Evolutionary conservation across 371 early-diverging fungal genomes (phyloP), one percentile per base, ranked within the genome.

Genomic region (Mortierella sp.): DNA sequence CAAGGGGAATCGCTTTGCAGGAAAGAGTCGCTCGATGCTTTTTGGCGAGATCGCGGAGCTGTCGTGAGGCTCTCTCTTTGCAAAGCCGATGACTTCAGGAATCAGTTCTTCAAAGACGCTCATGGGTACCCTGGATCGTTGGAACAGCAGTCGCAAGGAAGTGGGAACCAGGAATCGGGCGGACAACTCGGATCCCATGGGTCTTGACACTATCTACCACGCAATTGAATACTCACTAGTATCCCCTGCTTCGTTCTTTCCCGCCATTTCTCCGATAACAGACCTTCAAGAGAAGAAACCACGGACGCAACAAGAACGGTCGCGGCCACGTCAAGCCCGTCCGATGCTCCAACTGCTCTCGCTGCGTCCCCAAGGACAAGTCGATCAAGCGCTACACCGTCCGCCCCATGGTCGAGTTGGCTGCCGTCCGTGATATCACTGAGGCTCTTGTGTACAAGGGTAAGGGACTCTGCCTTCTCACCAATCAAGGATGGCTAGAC

Each of bases 321-420:
- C 96, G 99, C 86, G 99, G 99, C 80, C 96, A 98, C 91, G 92
- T 91, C 82, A 92, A 91, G 86, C 90, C 90, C 71, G 93, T 98
- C 80, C 95, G 99, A 80, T 99, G 99, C 91, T 93, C 94, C 81
- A 98, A 99, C 95, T 99, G 99, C 88, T 91, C 91, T 67, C 93
- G 97, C 84, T 93, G 95, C 80, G 94, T 95, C 68, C 97, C 99
- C 72, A 99, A 99, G 92, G 99, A 99, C 90, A 99, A 99, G 94
- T 96, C 98, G 82, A 96, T 99, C 86, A 98, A 98, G 93, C 92
- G 99, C 72, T 96, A 97, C 90, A 88, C 92, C 80, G 92, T 98
- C 84, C 91, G 96, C 79, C 96, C 96, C 88, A 95, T 99, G 94
- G 95, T 99, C 66, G 99, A 99, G 86, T 86, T 90, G 78, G 99